Evolutionary conservation across 768 basidiomycete species (phyloP), one percentile per base, ranked within the genome.

Genomic region (Rhizopogon rudus): DNA sequence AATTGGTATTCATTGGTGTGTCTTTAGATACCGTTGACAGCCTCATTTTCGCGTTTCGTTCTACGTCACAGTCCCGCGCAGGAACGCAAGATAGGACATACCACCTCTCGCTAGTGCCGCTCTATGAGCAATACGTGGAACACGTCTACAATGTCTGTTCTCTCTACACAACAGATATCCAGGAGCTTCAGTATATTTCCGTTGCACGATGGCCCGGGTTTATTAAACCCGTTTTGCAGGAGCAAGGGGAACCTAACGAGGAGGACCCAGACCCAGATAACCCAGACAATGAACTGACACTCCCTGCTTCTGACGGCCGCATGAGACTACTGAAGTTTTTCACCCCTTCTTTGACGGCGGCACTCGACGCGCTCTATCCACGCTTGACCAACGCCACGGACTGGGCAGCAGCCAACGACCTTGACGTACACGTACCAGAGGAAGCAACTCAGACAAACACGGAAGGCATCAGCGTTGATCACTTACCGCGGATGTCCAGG

Each of bases 171-270:
- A 78, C 77, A 40, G 84, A 91, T 62, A 80, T 83, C 1, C 66
- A 81, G 48, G 91, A 93, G 63, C 74, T 93, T 1, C 77, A 80
- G 42, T 93, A 92, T 63, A 79, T 93, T 29, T 82, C 87, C 2
- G 83, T 86, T 0, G 87, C 91, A 6, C 78, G 84, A 20, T 93
- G 91, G 90, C 88, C 90, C 0, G 86, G 83, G 2, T 92, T 91
- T 60, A 78, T 86, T 1, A 78, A 83, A 52, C 89, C 90, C 0
- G 64, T 92, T 13, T 65, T 89, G 6, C 81, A 81, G 51, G 80
- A 81, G 33, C 67, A 80, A 16, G 43, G 58, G 0, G 54, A 59
- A 20, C 10, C 59, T 17, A 53, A 65, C n/a, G 63, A 66, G 6
- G 64, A 62, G 25, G 63, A 57, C 2, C 58, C 55, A 5, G 68